These are phyloP conservation scores for Ustilago crameri DNA, from an alignment of 1,284 basidiomycete genomes.

Conservation along the genomic window DNA sequence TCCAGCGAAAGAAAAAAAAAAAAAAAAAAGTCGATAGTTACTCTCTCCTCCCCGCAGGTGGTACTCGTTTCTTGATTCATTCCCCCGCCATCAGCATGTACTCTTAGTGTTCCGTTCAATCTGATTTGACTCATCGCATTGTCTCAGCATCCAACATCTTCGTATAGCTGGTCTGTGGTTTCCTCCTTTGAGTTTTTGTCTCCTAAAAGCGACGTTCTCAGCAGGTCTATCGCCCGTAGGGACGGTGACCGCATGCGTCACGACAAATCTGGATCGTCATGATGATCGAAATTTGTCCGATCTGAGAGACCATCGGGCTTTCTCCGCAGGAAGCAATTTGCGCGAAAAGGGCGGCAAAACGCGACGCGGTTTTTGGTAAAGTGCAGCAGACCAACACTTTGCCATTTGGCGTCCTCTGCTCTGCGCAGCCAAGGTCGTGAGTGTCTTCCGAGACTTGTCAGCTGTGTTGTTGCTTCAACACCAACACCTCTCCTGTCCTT, in stretches of 20 bases:
- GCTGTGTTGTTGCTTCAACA: background rate
- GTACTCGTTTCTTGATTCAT: constrained; percentile 29
- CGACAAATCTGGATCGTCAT: too few species aligned
- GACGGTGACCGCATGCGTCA: too few species aligned
- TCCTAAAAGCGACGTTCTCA: too few species aligned
- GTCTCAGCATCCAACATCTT: constrained; percentile 12
- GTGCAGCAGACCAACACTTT: constrained; percentile 24
- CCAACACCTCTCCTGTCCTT: background rate
- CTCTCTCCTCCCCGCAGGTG: constrained; percentile 19
- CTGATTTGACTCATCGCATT: constrained; percentile 36
- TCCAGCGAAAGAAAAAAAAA: constrained; percentile 13
- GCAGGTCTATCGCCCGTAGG: too few species aligned
- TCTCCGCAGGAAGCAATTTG: constrained; percentile 5
- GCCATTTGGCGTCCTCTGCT: background rate
- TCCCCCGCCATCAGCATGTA: constrained; percentile 40
- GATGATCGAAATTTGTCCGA: too few species aligned
- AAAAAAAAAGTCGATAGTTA: constrained; percentile 9
- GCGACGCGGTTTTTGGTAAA: constrained; percentile 29
- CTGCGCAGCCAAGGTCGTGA: background rate
- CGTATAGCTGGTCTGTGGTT: too few species aligned
- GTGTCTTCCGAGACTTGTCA: too few species aligned
- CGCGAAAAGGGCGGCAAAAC: constrained; percentile 2
- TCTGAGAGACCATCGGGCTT: too few species aligned
- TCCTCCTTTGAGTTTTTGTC: too few species aligned
- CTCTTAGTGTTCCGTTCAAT: constrained; percentile 47